phyloP scores from a whole-genome alignment of 345 rosid genomes.

The Abelmoschus esculentus region DNA sequence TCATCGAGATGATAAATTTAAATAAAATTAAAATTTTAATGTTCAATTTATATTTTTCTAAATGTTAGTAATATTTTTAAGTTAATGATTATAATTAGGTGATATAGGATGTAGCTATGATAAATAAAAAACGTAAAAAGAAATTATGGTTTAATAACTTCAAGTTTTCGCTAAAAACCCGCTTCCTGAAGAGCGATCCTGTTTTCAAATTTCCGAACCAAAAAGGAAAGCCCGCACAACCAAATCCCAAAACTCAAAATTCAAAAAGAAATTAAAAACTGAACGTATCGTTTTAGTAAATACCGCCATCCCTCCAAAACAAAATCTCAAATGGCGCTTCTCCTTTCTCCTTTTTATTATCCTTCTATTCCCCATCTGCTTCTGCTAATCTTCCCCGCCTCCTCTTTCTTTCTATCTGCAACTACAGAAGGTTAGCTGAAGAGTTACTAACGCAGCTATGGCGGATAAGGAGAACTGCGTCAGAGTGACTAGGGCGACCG shows the following conservation, averaged over 20 bases:
- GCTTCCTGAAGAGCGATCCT: too few relatives aligned
- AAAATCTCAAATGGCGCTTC: constrained; percentile 34
- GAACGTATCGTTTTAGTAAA: not conserved
- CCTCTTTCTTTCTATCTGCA: not conserved
- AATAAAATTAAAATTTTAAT: too few relatives aligned
- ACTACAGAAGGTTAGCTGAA: not conserved
- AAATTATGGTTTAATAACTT: too few relatives aligned
- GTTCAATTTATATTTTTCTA: too few relatives aligned
- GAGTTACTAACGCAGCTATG: constrained; percentile 25
- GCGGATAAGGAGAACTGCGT: constrained; percentile 42
- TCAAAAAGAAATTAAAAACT: not conserved
- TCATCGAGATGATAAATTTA: too few relatives aligned
- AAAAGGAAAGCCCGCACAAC: too few relatives aligned
- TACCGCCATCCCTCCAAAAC: constrained; percentile 24
- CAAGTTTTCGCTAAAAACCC: not conserved
- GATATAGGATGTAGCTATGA: too few relatives aligned
- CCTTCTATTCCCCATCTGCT: not conserved
- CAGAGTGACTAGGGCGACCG: constrained; percentile 47
- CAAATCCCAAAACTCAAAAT: too few relatives aligned
- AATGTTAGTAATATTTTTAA: too few relatives aligned
- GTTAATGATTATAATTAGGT: too few relatives aligned
- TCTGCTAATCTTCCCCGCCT: not conserved
- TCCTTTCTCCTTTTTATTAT: constrained; percentile 1
- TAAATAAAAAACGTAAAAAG: too few relatives aligned
- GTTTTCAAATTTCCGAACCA: constrained; percentile 1